Base-by-base conservation (phyloP, 1,139 yeast genomes). In the Suhomyces wounanorum region DNA sequence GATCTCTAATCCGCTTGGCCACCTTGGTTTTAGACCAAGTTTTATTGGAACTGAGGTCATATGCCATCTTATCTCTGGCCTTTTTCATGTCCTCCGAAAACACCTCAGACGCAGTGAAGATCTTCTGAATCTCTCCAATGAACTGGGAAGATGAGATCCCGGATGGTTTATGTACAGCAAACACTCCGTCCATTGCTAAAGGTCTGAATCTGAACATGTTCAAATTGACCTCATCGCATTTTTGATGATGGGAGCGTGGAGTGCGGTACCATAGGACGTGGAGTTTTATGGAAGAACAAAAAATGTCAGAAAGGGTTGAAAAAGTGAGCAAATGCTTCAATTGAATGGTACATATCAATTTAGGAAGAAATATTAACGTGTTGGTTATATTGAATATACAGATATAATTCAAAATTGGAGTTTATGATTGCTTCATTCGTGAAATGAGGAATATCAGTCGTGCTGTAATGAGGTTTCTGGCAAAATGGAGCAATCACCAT, bases 111-210 rank as follows among this genome's bases (percentile, higher is more conserved):
- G 76, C 69, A 41, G 87, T 82, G 63, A 92, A 82, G 8, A 83
- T 66, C 30, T 73, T 70, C 62, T 90, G 94, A 37, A 94, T 59
- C 48, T 81, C 82, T 43, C 81, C 78, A 49, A 94, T 77, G 52
- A 89, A 83, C 51, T 85, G 82, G 18, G 92, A 82, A 0, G 97
- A 90, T 0, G 95, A 76, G n/a, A 86, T 78, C 0, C 97, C 97
- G 13, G 85, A 73, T 0, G 98, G 98, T 65, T 94, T 94, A 60
- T 87, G 86, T 42, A 94, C 82, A n/a, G 98, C 98, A 73, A 94
- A 89, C 3, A 92, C 81, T 45, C 99, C 99, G 60, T 87, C 87
- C 94, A 88, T 86, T 31, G 45, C 56, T 41, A 40, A 46, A n/a
- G 55, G 55, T 37, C 48, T 36, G 49, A 42, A 51, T 40, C 52